Evolutionary conservation across 1,284 basidiomycete genomes (phyloP).

Genomic region (Phylloporus sp.): DNA sequence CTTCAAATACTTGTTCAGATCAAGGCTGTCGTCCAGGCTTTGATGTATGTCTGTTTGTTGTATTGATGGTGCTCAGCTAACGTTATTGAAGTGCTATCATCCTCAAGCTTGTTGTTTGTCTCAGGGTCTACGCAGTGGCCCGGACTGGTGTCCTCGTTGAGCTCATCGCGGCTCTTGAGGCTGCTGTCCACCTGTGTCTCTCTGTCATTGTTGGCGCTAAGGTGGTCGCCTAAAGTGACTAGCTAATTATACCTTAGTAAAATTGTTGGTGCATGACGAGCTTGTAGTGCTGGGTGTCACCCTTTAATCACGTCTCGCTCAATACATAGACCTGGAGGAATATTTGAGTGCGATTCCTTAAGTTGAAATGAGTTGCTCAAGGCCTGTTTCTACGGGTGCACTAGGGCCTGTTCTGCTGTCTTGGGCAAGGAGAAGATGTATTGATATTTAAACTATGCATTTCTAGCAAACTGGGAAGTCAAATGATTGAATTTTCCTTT

Average conservation of each 20-base stretch:
- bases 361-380: too few species aligned
- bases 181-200: not conserved
- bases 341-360: not conserved
- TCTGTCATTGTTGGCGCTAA: not conserved
- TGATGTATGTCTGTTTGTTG: constrained; percentile 13
- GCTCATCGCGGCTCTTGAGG: too few species aligned
- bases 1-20: constrained; percentile 3
- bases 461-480: too few species aligned
- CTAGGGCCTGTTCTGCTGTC: too few species aligned
- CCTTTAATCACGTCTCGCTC: not conserved
- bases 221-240: not conserved
- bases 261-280: constrained; percentile 15
- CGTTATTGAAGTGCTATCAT: not conserved
- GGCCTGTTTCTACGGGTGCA: too few species aligned
- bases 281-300: constrained; percentile 14
- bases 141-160: constrained; percentile 2
- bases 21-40: not conserved
- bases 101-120: constrained; percentile 10
- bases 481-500: too few species aligned
- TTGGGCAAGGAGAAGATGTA: too few species aligned
- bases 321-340: constrained; percentile 1
- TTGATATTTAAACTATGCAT: too few species aligned
- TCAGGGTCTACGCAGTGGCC: not conserved
- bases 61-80: not conserved
- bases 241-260: not conserved